phyloP scores from a whole-genome alignment of 2,329 filamentous ascomycete species.

The Colletotrichum sublineola region DNA sequence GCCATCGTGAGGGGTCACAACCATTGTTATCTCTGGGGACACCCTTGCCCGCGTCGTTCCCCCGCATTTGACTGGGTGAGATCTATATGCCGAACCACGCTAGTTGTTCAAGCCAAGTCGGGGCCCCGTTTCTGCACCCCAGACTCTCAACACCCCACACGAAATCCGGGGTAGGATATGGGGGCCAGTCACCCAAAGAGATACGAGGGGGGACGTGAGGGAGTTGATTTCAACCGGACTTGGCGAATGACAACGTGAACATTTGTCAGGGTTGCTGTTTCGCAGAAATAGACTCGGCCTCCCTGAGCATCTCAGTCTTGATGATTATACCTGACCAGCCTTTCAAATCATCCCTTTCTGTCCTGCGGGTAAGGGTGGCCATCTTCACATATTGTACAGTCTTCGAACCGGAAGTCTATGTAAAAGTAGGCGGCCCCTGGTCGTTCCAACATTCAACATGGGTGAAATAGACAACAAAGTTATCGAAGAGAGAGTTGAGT shows the following conservation, averaged over 20 bases:
- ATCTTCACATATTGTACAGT: neutral
- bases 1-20: neutral
- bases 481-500: slow-evolving; percentile 28
- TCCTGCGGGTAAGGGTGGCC: neutral
- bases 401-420: neutral
- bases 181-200: neutral
- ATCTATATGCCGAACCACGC: slow-evolving; percentile 1
- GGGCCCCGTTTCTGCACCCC: slow-evolving; percentile 26
- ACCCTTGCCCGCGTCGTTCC: slow-evolving; percentile 18
- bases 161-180: slow-evolving; percentile 11
- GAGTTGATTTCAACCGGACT: neutral
- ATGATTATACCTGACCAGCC: neutral
- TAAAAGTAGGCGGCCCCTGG: rapidly evolving
- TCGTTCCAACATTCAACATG: neutral
- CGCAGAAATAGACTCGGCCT: slow-evolving; percentile 25
- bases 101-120: slow-evolving; percentile 20
- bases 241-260: slow-evolving; percentile 11
- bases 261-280: slow-evolving; percentile 19
- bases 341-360: neutral
- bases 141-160: slow-evolving; percentile 15
- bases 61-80: slow-evolving; percentile 20
- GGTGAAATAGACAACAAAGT: slow-evolving; percentile 31
- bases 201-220: neutral
- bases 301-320: neutral
- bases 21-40: neutral